phyloP scores from a whole-genome alignment of 306 rosid genomes.

The Canavalia gladiata region DNA sequence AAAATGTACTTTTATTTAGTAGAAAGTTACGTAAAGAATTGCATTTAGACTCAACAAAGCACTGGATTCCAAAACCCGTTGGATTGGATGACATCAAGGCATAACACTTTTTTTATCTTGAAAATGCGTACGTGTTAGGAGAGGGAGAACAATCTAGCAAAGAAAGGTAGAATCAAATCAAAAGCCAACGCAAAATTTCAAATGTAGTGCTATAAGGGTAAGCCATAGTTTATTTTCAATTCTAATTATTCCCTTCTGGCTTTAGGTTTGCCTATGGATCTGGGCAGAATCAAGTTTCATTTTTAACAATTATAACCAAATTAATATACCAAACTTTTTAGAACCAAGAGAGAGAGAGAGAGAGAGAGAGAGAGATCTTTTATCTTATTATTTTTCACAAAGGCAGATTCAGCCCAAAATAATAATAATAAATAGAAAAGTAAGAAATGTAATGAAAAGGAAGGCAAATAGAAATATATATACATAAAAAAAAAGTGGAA shows the following conservation, averaged over 20 bases:
- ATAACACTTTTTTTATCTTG: not conserved
- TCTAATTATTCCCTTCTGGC: conserved; percentile 12
- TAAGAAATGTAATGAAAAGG: too few species aligned
- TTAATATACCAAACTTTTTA: not conserved
- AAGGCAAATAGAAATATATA: too few species aligned
- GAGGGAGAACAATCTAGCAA: conserved; percentile 52
- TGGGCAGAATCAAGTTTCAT: conserved; percentile 11
- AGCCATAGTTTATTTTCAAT: conserved; percentile 26
- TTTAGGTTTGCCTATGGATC: conserved; percentile 29
- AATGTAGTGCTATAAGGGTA: conserved; percentile 2
- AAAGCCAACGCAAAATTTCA: conserved; percentile 51
- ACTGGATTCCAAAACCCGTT: conserved; percentile 64
- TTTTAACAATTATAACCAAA: not conserved
- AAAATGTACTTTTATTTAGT: conserved; percentile 53
- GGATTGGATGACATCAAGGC: conserved; percentile 46
- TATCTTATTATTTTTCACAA: not conserved
- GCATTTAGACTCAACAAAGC: conserved; percentile 57
- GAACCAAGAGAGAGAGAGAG: not conserved
- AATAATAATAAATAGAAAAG: too few species aligned
- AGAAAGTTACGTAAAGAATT: conserved; percentile 78
- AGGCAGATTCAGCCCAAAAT: too few species aligned
- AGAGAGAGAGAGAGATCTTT: not conserved
- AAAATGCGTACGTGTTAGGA: conserved; percentile 44
- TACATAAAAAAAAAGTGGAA: too few species aligned
- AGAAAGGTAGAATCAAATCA: conserved; percentile 69